These are phyloP conservation scores for Neurospora sp. DNA, from an alignment of 495 filamentous ascomycete genomes.

Conservation along the genomic window DNA sequence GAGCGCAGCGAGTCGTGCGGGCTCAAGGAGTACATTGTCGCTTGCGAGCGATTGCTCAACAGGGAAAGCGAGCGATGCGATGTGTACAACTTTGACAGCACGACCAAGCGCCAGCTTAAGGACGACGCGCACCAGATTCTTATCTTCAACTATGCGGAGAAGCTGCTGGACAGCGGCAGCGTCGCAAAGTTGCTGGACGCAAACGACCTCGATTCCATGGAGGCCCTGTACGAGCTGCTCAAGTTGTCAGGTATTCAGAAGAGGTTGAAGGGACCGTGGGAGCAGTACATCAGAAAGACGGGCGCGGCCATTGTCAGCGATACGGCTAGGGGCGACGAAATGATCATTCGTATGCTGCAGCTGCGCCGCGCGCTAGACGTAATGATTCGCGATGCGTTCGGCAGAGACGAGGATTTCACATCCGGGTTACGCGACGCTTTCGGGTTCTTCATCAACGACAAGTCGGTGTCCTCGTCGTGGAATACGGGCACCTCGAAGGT, in stretches of 20 bases:
- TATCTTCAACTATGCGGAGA: slow-evolving; percentile 48
- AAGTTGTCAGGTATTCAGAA: slow-evolving; percentile 51
- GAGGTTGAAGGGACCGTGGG: slow-evolving; percentile 61
- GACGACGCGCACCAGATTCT: slow-evolving; percentile 58
- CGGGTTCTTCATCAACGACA: slow-evolving; percentile 80
- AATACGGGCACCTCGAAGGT: slow-evolving; percentile 82
- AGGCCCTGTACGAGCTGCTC: slow-evolving; percentile 69
- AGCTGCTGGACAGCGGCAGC: slow-evolving; percentile 51
- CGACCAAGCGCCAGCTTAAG: slow-evolving; percentile 68
- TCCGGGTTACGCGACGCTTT: slow-evolving; percentile 77
- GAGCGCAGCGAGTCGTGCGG: slow-evolving; percentile 42
- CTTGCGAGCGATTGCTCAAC: slow-evolving; percentile 54
- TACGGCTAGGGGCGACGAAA: slow-evolving; percentile 64
- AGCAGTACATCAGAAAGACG: slow-evolving; percentile 64
- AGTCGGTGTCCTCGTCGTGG: slow-evolving; percentile 56
- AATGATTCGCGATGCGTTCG: slow-evolving; percentile 62
- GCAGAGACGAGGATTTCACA: slow-evolving; percentile 59
- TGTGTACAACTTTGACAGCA: slow-evolving; percentile 65
- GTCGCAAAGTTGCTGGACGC: slow-evolving; percentile 59
- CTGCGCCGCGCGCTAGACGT: slow-evolving; percentile 74
- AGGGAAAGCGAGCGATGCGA: slow-evolving; percentile 66
- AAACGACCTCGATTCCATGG: slow-evolving; percentile 54
- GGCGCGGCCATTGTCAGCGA: slow-evolving; percentile 75
- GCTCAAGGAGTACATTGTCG: slow-evolving; percentile 61
- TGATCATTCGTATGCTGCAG: slow-evolving; percentile 73